phyloP scores from a whole-genome alignment of 1,139 yeast species.

The Debaryomyces psychrophilus region DNA sequence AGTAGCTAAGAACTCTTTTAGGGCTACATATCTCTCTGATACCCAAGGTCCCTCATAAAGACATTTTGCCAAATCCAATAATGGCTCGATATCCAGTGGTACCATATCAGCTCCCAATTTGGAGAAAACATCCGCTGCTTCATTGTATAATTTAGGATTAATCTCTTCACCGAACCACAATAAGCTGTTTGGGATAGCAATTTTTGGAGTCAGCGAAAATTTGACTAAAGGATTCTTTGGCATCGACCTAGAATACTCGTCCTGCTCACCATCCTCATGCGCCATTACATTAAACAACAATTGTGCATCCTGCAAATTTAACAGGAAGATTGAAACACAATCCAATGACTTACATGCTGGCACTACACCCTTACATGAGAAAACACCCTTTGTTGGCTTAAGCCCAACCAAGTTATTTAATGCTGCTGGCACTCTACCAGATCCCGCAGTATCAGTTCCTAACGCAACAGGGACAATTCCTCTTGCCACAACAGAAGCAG shows the following conservation, averaged over 20 bases:
- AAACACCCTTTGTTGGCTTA: constrained; percentile 87
- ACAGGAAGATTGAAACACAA: constrained; percentile 83
- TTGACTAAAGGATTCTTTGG: constrained; percentile 66
- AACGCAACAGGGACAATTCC: constrained; percentile 87
- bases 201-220: constrained; percentile 60
- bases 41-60: constrained; percentile 99
- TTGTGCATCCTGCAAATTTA: constrained; percentile 83
- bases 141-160: constrained; percentile 68
- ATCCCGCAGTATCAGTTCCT: constrained; percentile 99
- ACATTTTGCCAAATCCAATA: constrained; percentile 82
- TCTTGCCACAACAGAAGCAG: constrained; percentile 84
- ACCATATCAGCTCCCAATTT: constrained; percentile 60
- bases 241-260: constrained; percentile 76
- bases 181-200: constrained; percentile 75
- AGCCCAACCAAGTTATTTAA: constrained; percentile 87
- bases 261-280: constrained; percentile 66
- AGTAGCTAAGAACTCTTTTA: constrained; percentile 69
- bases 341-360: constrained; percentile 98
- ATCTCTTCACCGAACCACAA: constrained; percentile 81
- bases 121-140: constrained; percentile 61
- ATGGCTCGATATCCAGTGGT: constrained; percentile 69
- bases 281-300: constrained; percentile 70
- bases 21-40: constrained; percentile 88
- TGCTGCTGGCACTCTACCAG: constrained; percentile 98
- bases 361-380: constrained; percentile 85